These are phyloP conservation scores for Sporothrix protearum DNA, from an alignment of 2,329 filamentous ascomycete species.

Conservation along the genomic window DNA sequence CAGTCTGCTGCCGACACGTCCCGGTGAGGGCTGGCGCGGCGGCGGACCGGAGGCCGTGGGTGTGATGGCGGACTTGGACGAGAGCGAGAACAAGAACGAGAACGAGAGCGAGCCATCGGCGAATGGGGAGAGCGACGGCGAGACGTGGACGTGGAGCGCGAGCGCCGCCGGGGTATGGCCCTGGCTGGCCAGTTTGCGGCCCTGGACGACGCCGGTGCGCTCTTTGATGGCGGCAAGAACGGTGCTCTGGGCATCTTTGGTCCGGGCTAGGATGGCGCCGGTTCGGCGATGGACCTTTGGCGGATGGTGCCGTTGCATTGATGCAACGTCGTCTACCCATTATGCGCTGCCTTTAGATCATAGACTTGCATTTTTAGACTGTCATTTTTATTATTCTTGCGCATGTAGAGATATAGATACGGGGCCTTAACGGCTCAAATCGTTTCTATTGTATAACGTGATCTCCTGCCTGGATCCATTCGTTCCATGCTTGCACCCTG, in stretches of 20 bases:
- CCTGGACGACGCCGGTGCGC: conserved; percentile 51
- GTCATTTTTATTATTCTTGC: not conserved
- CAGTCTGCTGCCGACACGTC: conserved; percentile 69
- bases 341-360: not conserved
- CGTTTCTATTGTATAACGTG: not conserved
- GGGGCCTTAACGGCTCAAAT: not conserved
- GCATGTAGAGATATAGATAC: not conserved
- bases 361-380: conserved; percentile 10
- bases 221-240: conserved; percentile 53
- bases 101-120: conserved; percentile 36
- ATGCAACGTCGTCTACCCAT: not conserved
- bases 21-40: conserved; percentile 57
- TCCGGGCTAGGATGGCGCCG: conserved; percentile 22
- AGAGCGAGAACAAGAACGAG: conserved; percentile 36
- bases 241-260: conserved; percentile 50
- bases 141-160: conserved; percentile 56
- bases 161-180: conserved; percentile 54
- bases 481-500: not conserved
- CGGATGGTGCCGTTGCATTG: not conserved
- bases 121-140: conserved; percentile 38
- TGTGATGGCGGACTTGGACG: conserved; percentile 39
- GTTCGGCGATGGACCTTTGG: not conserved
- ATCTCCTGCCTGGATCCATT: not conserved
- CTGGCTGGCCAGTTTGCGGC: conserved; percentile 55
- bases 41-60: conserved; percentile 39